A percentile compares a stretch with the other conserved stretches of the same genome.
phyloP scores from a whole-genome alignment of 345 rosid genomes.

The Lumnitzera racemosa region DNA sequence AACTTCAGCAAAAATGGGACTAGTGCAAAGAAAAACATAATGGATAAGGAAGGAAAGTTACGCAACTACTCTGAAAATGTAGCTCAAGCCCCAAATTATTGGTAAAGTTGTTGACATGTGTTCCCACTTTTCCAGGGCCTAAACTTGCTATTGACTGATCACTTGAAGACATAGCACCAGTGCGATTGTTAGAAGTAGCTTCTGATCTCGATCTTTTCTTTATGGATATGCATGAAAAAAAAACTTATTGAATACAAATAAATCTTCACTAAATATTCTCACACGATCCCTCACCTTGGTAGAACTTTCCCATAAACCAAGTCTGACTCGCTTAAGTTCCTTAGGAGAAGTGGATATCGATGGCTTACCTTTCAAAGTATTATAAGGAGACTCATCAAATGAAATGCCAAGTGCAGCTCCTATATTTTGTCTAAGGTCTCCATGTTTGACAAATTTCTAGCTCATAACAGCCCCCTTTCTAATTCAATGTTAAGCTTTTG shows the following conservation, averaged over 20 bases:
- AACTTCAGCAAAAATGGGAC: too few species aligned
- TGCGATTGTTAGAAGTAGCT: constrained; percentile 47
- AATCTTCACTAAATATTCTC: constrained; percentile 25
- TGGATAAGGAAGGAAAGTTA: too few species aligned
- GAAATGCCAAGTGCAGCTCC: too few species aligned
- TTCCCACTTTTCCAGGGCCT: constrained; percentile 30
- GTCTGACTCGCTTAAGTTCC: constrained; percentile 66
- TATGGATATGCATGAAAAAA: constrained; percentile 50
- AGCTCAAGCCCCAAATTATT: constrained; percentile 66
- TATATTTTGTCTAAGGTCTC: constrained; percentile 26
- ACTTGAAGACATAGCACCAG: constrained; percentile 37
- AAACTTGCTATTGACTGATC: constrained; percentile 54
- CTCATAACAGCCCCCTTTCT: constrained; percentile 64
- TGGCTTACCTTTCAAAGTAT: too few species aligned
- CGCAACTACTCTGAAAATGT: constrained; percentile 8
- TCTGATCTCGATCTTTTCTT: constrained; percentile 90
- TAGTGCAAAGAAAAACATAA: too few species aligned
- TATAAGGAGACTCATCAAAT: too few species aligned
- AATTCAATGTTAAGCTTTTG: constrained; percentile 65
- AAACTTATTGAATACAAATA: constrained; percentile 55
- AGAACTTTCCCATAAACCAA: constrained; percentile 54
- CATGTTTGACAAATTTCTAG: constrained; percentile 67
- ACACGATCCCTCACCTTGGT: constrained; percentile 79
- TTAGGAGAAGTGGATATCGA: constrained; percentile 37
- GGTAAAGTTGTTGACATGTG: constrained; percentile 21